A percentile compares a stretch with the other conserved stretches of the same genome.
These are phyloP conservation scores for Penicillium bialowiezense DNA, from an alignment of 495 filamentous ascomycete genomes.

Conservation along the genomic window DNA sequence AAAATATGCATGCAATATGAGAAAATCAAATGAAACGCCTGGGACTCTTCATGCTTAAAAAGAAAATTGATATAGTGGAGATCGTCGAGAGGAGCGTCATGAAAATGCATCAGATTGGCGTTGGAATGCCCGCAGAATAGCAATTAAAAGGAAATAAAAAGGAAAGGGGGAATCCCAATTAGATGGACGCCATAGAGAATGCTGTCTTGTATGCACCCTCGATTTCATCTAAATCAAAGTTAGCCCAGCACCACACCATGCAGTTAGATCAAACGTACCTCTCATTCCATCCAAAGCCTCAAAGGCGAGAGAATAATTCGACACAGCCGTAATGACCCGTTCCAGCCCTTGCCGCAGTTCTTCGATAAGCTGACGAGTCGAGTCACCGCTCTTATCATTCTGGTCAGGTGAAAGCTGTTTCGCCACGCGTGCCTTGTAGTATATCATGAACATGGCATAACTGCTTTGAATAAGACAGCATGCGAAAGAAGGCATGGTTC, in stretches of 20 bases:
- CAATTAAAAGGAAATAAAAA: neutral
- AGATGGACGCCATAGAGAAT: conserved; percentile 32
- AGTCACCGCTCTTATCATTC: conserved; percentile 26
- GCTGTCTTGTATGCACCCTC: conserved; percentile 47
- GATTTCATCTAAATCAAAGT: conserved; percentile 38
- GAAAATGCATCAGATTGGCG: neutral
- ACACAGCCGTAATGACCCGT: conserved; percentile 46
- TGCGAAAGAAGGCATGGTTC: conserved; percentile 60
- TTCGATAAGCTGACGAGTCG: conserved; percentile 44
- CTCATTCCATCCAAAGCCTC: conserved; percentile 62
- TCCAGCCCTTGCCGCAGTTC: conserved; percentile 54
- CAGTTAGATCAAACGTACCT: conserved; percentile 35
- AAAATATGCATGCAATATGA: too few species aligned
- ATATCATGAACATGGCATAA: conserved; percentile 59
- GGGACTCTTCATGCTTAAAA: neutral
- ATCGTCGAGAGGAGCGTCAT: neutral
- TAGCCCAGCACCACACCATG: neutral
- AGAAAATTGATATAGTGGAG: neutral
- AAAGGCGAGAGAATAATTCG: conserved; percentile 57
- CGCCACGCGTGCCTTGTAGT: conserved; percentile 47
- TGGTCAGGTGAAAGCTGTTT: conserved; percentile 44
- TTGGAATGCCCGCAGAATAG: too few species aligned
- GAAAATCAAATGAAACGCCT: neutral
- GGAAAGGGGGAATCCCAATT: conserved; percentile 8
- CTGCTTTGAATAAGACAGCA: conserved; percentile 63